phyloP scores from a whole-genome alignment of 169 alveolate species.

The Cryptosporidium canis region DNA sequence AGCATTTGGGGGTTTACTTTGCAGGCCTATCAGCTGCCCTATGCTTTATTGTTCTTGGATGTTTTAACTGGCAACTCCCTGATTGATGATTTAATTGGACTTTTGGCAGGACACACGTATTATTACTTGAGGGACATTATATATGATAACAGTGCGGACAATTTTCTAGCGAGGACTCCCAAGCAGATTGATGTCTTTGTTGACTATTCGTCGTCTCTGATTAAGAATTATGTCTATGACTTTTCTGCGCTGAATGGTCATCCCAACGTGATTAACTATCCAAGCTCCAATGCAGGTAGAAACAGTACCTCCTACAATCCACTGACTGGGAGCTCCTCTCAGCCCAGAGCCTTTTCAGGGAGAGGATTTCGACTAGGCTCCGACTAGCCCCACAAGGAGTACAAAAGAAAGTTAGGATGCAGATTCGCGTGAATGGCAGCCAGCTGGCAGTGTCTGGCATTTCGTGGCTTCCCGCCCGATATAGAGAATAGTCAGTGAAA shows the following conservation, averaged over 20 bases:
- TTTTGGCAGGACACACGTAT: conserved; percentile 86
- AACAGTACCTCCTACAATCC: conserved; percentile 53
- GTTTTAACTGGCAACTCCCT: conserved; percentile 88
- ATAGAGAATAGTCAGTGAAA: too few relatives aligned
- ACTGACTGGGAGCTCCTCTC: conserved; percentile 38
- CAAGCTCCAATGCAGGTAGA: conserved; percentile 13
- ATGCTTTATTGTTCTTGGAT: conserved; percentile 85
- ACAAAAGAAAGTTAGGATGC: background rate
- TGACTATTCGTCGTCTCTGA: conserved; percentile 41
- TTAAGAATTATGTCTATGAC: conserved; percentile 74
- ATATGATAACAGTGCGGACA: conserved; percentile 80
- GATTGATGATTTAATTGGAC: conserved; percentile 86
- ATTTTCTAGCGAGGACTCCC: conserved; percentile 79
- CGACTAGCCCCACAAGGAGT: conserved; percentile 20
- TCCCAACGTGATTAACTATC: conserved; percentile 42
- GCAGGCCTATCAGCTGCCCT: conserved; percentile 87
- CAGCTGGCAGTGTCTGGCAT: background rate
- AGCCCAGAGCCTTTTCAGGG: conserved; percentile 81
- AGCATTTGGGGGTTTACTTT: conserved; percentile 85
- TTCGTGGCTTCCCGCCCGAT: background rate
- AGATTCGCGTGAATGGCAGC: background rate
- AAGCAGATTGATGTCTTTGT: conserved; percentile 78
- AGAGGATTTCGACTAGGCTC: conserved; percentile 83
- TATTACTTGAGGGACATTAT: conserved; percentile 84
- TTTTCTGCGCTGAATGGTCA: conserved; percentile 31